A percentile compares a stretch with the other conserved stretches of the same genome.
Conservation (phyloP, 2,329 filamentous ascomycete genomes). For the Periconia sp. region DNA sequence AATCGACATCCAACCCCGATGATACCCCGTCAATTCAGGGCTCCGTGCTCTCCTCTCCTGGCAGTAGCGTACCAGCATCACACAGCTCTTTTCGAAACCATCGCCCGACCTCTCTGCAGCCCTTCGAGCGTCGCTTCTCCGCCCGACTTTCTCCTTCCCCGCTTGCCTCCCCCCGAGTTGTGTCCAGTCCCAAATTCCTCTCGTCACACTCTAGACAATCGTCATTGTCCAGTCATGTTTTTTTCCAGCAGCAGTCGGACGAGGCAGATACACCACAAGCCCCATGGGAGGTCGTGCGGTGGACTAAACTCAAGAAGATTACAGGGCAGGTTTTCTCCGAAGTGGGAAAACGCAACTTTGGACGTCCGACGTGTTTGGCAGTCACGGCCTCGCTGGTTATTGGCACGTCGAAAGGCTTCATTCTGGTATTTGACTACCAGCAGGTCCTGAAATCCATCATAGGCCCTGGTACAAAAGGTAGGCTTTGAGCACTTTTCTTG, state of each 20-base stretch:
- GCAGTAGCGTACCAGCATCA: conserved; percentile 75
- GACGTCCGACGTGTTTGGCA: conserved; percentile 84
- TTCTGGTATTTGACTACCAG: conserved; percentile 96
- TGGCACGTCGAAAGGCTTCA: conserved; percentile 92
- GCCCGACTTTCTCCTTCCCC: conserved; percentile 76
- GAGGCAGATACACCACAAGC: conserved; percentile 71
- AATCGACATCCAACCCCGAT: conserved; percentile 77
- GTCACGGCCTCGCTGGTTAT: conserved; percentile 88
- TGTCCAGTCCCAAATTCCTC: conserved; percentile 76
- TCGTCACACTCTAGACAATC: conserved; percentile 79
- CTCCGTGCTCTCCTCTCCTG: conserved; percentile 66
- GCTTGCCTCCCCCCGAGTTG: conserved; percentile 67
- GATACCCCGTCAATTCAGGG: conserved; percentile 80
- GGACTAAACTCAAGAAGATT: conserved; percentile 92
- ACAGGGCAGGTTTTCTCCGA: conserved; percentile 92
- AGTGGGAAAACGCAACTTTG: conserved; percentile 89
- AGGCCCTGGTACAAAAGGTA: conserved; percentile 88
- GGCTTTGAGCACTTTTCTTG: conserved; percentile 25
- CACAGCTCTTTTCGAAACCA: conserved; percentile 73
- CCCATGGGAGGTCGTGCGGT: conserved; percentile 96
- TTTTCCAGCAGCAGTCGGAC: conserved; percentile 63
- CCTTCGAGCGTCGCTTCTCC: conserved; percentile 94
- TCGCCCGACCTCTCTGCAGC: conserved; percentile 82
- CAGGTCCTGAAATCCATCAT: conserved; percentile 94
- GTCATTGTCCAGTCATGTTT: conserved; percentile 75